Evolutionary conservation across 2,329 filamentous ascomycete genomes (phyloP), one percentile per base, ranked within the genome.

Genomic region (Penicillium psychrosexuale): DNA sequence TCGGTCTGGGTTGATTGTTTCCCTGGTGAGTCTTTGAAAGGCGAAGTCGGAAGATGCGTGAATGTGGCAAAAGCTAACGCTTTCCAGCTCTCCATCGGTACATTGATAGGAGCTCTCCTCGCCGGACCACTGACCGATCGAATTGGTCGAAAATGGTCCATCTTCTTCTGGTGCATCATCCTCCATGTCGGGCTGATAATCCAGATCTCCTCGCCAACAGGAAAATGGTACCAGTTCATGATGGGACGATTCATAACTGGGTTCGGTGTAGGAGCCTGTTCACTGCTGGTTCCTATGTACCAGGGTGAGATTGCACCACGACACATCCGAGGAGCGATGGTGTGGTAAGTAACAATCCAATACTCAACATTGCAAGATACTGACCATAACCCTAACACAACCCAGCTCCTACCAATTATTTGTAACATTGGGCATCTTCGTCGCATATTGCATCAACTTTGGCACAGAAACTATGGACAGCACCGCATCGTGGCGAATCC

Each of bases 401-500:
- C n/a, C 37, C 57, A 73, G 74, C 61, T 74, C 72, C 30, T 79
- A 79, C 60, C 77, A 79, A 62, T 70, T 79, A 17, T 78, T 79
- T 53, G 74, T 79, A 57, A 78, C 77, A 0, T 56, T 78, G 13
- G 77, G 77, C 15, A 78, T 79, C 53, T 75, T 78, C 60, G 59
- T 77, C 9, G 74, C 77, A n/a, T 71, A 76, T 57, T 75, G 74
- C 45, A 76, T 79, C 66, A 78, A 78, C 60, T 74, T 67, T 56
- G 77, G 77, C 27, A 78, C 75, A 6, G 67, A 76, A 36, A 48
- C 22, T 15, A 62, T 74, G 8, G 27, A 65, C 1, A 67, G 60
- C 51, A 84, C 67, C 72, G 74, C 66, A 5, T 76, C 75, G 2
- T 79, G 78, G 77, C 66, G 77, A 13, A 77, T 80, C 33, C 72